Base-by-base conservation (phyloP, 306 rosid species). In the Amphicarpaea edgeworthii region DNA sequence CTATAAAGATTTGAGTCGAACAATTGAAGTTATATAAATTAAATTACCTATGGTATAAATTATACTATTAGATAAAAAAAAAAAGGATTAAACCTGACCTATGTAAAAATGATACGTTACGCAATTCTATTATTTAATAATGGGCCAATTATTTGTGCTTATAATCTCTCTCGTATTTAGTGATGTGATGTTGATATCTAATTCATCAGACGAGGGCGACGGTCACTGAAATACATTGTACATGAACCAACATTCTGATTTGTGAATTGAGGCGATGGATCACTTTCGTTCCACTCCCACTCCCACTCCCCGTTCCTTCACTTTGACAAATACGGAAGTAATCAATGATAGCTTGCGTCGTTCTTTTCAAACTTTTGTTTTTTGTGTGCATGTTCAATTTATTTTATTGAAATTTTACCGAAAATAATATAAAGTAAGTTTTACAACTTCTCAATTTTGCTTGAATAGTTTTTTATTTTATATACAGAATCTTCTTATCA, bases 221-320 rank as follows among this genome's bases (percentile, higher is more conserved):
- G 43, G 70, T 16, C 12, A 16, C 23, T 7, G 42, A 49, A 64
- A 76, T 84, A 42, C 84, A 84, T 84, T 64, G 84, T 28, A 80
- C 69, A 49, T 59, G 2, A 69, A 16, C 68, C 34, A 50, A 51
- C 54, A 28, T 65, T 65, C 73, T 19, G 43, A 84, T 20, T 2
- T 7, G 5, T 7, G 8, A 65, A 17, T 24, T 5, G 6, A 65
- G 41, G 41, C n/a, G 6, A 70, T 71, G 82, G 0, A 79, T 76
- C 53, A 71, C 67, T 24, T 70, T 63, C 38, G 21, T 41, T 60
- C 32, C 69, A 41, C 58, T 45, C 12, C 2, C 8, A 28, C 16
- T 41, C 50, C 32, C 69, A 41, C 58, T 45, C 12, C 2, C 8
- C 43, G 6, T 21, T 16, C 24, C 14, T 5, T n/a, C 24, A 12